Conservation (phyloP, 768 basidiomycete species). For the Psilocybe cubensis region DNA sequence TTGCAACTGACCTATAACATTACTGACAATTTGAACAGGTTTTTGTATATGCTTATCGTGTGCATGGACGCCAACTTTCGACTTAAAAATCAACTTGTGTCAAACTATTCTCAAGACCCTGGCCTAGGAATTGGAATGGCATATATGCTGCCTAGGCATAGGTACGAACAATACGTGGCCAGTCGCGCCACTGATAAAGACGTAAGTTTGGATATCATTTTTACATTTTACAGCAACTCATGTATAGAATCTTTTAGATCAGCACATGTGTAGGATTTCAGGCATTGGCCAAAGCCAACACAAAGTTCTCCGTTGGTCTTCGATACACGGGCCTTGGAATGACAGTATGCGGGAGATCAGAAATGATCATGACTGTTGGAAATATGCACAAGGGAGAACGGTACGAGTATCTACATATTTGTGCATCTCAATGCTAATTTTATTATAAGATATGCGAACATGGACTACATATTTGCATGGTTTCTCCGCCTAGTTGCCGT, state of each 20-base stretch:
- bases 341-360: constrained; percentile 25
- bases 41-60: neutral
- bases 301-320: constrained; percentile 23
- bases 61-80: neutral
- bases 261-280: constrained; percentile 30
- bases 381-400: constrained; percentile 36
- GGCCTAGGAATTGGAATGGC: constrained; percentile 1
- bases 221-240: neutral
- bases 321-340: constrained; percentile 25
- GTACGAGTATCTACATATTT: constrained; percentile 11
- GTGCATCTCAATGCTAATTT: neutral
- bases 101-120: constrained; percentile 4
- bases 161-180: neutral
- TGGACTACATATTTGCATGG: constrained; percentile 27
- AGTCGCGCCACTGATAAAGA: constrained; percentile 5
- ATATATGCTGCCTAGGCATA: constrained; percentile 1
- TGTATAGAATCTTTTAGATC: constrained; percentile 15
- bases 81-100: constrained; percentile 5
- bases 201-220: neutral
- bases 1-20: neutral
- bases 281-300: constrained; percentile 27
- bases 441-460: constrained; percentile 26
- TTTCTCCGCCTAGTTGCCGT: neutral
- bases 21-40: neutral
- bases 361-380: constrained; percentile 24